Evolutionary conservation across 2,329 filamentous ascomycete species (phyloP), one percentile per base, ranked within the genome.

Genomic region (Sphaerulina populicola): DNA sequence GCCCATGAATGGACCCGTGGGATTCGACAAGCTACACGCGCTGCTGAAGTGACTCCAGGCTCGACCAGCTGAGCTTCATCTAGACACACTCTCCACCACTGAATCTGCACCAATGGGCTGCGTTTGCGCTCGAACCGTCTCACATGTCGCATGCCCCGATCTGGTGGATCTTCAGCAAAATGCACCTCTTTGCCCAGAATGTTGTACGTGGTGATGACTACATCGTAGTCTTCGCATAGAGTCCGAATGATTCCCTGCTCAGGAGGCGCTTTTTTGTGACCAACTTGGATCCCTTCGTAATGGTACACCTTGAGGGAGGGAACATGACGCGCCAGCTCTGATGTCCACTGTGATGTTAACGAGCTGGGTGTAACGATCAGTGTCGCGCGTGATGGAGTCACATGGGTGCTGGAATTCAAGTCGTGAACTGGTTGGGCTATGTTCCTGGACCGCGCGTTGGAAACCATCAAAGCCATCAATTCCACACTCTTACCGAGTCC

Each of bases 61-160:
- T 97, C 91, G 38, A 97, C 82, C 85, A 95, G 94, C 64, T 98
- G 93, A 0, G 91, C 72, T 83, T 89, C 80, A 58, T 83, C 80
- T 23, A 83, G 71, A 60, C 78, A 81, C 1, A 94, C 80, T 38
- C 91, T 78, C 88, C 89, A 96, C 89, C 88, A 97, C 1, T 77
- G 81, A 14, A 96, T 80, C 58, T 86, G 79, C 8, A 90, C 81
- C 6, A 97, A 73, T 0, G 90, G 90, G 4, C 88, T 93, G 49
- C 86, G 84, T 50, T 78, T 81, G 59, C 83, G 80, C 49, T 78
- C 74, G 44, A 60, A 66, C 36, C 59, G 63, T 3, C 54, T 60
- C 8, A 51, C 57, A 43, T 75, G 69, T 6, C 83, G 79, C 46
- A 90, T 77, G 56, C 81, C 77, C 2, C 91, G 83, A 40, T 83